A percentile compares a stretch with the other conserved stretches of the same genome.
Evolutionary conservation across 2,329 filamentous ascomycete species (phyloP).

Genomic region (Cytospora chrysosperma): DNA sequence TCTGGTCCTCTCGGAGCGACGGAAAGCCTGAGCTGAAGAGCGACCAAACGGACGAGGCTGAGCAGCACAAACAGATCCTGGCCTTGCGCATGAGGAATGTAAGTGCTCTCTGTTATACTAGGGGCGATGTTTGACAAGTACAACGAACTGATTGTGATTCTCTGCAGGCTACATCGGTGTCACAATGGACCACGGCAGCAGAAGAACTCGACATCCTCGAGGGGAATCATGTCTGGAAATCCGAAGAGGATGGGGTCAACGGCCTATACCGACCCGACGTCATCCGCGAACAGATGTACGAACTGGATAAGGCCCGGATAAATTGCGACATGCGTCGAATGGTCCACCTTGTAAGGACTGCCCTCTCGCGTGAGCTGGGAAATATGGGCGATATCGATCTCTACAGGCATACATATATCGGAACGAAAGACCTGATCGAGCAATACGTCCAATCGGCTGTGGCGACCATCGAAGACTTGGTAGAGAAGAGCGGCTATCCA

Average conservation of each 20-base stretch:
- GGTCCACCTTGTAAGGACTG: constrained; percentile 77
- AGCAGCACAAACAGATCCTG: constrained; percentile 62
- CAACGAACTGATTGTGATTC: constrained; percentile 2
- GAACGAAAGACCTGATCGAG: constrained; percentile 85
- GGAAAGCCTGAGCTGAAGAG: constrained; percentile 53
- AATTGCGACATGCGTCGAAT: constrained; percentile 73
- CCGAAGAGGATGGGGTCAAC: constrained; percentile 47
- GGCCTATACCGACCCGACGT: constrained; percentile 70
- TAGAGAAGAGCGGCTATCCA: constrained; percentile 53
- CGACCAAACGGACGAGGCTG: constrained; percentile 44
- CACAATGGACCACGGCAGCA: constrained; percentile 75
- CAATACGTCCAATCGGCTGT: constrained; percentile 79
- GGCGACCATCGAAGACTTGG: constrained; percentile 69
- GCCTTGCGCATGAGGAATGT: constrained; percentile 66
- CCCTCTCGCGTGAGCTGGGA: constrained; percentile 76
- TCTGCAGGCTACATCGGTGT: constrained; percentile 61
- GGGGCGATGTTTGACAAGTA: constrained; percentile 12
- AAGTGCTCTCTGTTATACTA: constrained; percentile 33
- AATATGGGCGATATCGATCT: constrained; percentile 81
- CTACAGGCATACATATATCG: constrained; percentile 81
- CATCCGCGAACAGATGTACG: constrained; percentile 66
- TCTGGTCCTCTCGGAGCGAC: constrained; percentile 50
- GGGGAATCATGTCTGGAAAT: constrained; percentile 80
- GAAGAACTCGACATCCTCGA: constrained; percentile 76
- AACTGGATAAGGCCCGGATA: constrained; percentile 72